Evolutionary conservation across 2,329 filamentous ascomycete genomes (phyloP).

Genomic region (Alternaria arbusti): DNA sequence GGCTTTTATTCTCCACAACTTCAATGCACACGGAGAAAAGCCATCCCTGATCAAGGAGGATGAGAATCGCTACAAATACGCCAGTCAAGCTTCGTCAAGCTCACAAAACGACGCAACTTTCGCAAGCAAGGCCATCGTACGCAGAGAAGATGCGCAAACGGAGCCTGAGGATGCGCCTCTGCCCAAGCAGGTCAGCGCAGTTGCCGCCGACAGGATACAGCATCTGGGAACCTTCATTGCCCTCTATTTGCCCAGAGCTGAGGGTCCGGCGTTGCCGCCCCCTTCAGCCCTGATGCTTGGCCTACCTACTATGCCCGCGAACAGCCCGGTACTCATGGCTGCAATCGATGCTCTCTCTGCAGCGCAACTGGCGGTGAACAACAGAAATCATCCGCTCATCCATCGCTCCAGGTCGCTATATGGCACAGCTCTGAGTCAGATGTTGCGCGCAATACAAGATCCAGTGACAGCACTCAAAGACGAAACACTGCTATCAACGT

Average conservation of each 20-base stretch:
- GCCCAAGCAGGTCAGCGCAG: slow-evolving; percentile 40
- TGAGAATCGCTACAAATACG: slow-evolving; percentile 42
- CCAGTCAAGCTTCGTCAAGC: slow-evolving; percentile 26
- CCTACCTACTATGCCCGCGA: slow-evolving; percentile 39
- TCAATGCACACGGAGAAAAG: slow-evolving; percentile 35
- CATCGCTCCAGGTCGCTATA: slow-evolving; percentile 45
- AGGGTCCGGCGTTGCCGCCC: slow-evolving; percentile 39
- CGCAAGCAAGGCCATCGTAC: slow-evolving; percentile 11
- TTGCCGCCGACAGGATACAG: slow-evolving; percentile 45
- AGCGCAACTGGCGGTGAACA: slow-evolving; percentile 42
- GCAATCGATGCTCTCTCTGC: slow-evolving; percentile 44
- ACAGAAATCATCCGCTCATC: slow-evolving; percentile 37
- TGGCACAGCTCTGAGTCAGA: slow-evolving; percentile 40
- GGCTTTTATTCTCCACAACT: slow-evolving; percentile 45
- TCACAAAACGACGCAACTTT: slow-evolving; percentile 6
- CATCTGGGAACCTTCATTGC: slow-evolving; percentile 42
- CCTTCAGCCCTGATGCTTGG: slow-evolving; percentile 46
- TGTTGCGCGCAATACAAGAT: slow-evolving; percentile 39
- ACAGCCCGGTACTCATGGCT: slow-evolving; percentile 38
- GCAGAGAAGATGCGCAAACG: slow-evolving; percentile 15
- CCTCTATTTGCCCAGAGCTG: slow-evolving; percentile 38
- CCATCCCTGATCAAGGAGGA: slow-evolving; percentile 44
- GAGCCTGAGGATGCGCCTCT: slow-evolving; percentile 27
- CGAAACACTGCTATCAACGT: slow-evolving; percentile 44
- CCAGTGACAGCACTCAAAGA: slow-evolving; percentile 37